Conservation (phyloP, 169 alveolate genomes). For the Plasmodium sp. region DNA sequence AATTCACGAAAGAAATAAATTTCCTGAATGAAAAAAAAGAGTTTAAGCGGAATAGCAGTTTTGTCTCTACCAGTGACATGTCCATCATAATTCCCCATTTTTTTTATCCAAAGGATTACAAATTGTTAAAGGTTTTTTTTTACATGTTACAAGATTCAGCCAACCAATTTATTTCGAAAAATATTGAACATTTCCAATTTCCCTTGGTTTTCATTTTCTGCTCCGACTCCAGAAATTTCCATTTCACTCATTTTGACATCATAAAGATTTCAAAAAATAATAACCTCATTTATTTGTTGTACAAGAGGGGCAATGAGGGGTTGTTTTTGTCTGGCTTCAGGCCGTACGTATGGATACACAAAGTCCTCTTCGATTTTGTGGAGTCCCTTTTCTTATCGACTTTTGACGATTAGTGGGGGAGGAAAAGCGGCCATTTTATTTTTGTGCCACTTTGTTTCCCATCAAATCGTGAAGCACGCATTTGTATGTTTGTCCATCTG, state of each 20-base stretch:
- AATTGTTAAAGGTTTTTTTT: slow-evolving; percentile 44
- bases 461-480: not conserved
- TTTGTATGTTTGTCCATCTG: not conserved
- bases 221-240: slow-evolving; percentile 64
- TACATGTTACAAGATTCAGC: slow-evolving; percentile 42
- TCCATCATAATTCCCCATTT: slow-evolving; percentile 39
- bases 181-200: slow-evolving; percentile 31
- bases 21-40: slow-evolving; percentile 11
- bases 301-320: slow-evolving; percentile 73
- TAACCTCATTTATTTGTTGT: slow-evolving; percentile 65
- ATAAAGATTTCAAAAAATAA: slow-evolving; percentile 67
- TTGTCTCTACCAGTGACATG: not conserved
- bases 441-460: not conserved
- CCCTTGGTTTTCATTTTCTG: slow-evolving; percentile 54
- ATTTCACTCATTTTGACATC: slow-evolving; percentile 68
- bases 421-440: not conserved
- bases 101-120: slow-evolving; percentile 48
- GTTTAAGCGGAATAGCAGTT: slow-evolving; percentile 4
- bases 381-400: slow-evolving; percentile 51
- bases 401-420: slow-evolving; percentile 10
- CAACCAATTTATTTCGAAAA: slow-evolving; percentile 56
- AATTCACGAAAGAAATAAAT: slow-evolving; percentile 18
- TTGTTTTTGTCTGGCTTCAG: slow-evolving; percentile 47
- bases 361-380: slow-evolving; percentile 31
- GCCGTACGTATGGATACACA: slow-evolving; percentile 72